Evolutionary conservation across 2,329 filamentous ascomycete species (phyloP), one percentile per base, ranked within the genome.

Genomic region (Trichoderma sp.): DNA sequence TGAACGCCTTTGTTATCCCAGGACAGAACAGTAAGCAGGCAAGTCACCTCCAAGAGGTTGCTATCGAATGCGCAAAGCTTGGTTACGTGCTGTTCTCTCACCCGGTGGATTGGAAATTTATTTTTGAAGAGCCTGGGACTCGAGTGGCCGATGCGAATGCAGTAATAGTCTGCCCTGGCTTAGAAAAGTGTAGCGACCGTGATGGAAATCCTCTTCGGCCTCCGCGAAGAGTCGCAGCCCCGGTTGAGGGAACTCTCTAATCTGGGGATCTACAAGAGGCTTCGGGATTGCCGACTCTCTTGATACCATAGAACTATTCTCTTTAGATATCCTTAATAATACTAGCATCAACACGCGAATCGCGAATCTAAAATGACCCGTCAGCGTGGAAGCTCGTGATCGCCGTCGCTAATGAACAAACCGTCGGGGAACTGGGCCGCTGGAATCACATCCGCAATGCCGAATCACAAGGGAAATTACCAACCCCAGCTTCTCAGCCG

Each of bases 21-120:
- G 64, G 64, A 31, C 45, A 11, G 31, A 24, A 16, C 3, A n/a
- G 18, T 27, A n/a, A n/a, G 21, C 69, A 72, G n/a, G 41, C 59
- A 18, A 24, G n/a, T 14, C 83, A 86, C 60, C 80, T 87, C 4
- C 80, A 84, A 62, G 83, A 81, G 14, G 81, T 87, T 14, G 83
- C 86, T 21, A 76, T 82, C 4, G 85, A 86, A 77, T 85, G 83
- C 50, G 80, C 84, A 21, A 84, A 81, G 67, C 80, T 87, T 31
- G 86, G 86, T 12, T 85, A 86, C 75, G 71, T 84, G 21, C 69
- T 87, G 7, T 79, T 87, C 38, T 87, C 85, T 5, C 85, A 87
- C 68, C 85, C 85, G 0, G 80, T 80, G 8, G 85, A 86, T 41
- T 86, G 83, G 80, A 74, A 76, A 1, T 83, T 85, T 68, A 74